These are phyloP conservation scores for Turnera subulata DNA, from an alignment of 345 rosid genomes.

Conservation along the genomic window DNA sequence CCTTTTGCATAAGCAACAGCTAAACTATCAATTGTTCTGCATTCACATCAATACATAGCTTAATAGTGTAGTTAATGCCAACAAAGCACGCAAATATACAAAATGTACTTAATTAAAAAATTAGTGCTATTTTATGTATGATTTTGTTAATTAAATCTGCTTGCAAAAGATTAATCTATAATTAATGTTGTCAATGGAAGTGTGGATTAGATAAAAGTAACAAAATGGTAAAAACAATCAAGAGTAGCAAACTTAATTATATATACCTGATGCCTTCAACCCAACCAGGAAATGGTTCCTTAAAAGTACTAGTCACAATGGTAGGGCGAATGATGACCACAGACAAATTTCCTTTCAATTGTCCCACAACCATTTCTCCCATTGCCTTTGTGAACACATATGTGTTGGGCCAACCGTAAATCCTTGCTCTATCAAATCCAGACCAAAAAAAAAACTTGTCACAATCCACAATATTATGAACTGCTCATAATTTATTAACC, in stretches of 20 bases:
- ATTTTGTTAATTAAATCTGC: too few species aligned
- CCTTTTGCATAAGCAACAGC: conserved; percentile 46
- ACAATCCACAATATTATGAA: too few species aligned
- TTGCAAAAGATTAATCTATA: too few species aligned
- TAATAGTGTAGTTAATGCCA: too few species aligned
- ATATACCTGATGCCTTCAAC: conserved; percentile 25
- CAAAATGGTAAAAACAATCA: not conserved
- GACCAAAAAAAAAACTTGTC: too few species aligned
- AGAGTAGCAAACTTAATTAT: too few species aligned
- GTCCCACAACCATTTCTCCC: conserved; percentile 23
- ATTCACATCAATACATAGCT: not conserved
- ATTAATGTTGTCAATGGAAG: too few species aligned
- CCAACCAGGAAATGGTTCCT: conserved; percentile 32
- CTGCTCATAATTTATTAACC: too few species aligned
- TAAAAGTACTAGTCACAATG: conserved; percentile 20
- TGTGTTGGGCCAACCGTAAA: conserved; percentile 27
- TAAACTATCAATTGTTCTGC: conserved; percentile 27
- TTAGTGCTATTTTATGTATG: too few species aligned
- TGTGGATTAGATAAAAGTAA: too few species aligned
- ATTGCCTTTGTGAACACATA: conserved; percentile 29
- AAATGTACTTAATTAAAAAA: too few species aligned
- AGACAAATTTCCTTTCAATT: conserved; percentile 9
- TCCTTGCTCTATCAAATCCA: conserved; percentile 13
- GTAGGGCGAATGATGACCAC: conserved; percentile 18
- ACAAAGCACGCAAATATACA: too few species aligned